Evolutionary conservation across 345 rosid species (phyloP).

Genomic region (Aurinia saxatilis): DNA sequence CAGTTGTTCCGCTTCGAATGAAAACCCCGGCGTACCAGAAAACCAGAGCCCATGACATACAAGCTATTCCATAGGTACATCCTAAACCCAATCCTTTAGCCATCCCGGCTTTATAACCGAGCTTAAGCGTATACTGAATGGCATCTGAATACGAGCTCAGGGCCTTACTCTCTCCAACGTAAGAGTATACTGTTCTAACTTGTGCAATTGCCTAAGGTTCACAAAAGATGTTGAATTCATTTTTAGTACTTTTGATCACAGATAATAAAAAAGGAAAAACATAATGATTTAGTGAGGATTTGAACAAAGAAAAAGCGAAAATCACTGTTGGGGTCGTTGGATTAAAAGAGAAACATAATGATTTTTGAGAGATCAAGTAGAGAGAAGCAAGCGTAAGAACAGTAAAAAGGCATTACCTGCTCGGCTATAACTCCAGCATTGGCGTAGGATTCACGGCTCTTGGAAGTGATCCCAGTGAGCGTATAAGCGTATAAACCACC

Average conservation of each 20-base stretch:
- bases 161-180: slow-evolving; percentile 97
- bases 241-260: slow-evolving; percentile 5
- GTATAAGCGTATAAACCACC: slow-evolving; percentile 98
- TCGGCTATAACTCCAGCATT: slow-evolving; percentile 95
- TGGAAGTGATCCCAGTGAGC: slow-evolving; percentile 92
- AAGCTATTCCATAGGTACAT: slow-evolving; percentile 97
- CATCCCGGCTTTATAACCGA: slow-evolving; percentile 99
- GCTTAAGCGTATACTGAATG: slow-evolving; percentile 88
- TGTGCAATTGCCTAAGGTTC: slow-evolving; percentile 84
- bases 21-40: slow-evolving; percentile 99
- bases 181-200: slow-evolving; percentile 92
- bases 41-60: slow-evolving; percentile 99
- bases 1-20: slow-evolving; percentile 82
- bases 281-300: no score
- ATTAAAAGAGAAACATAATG: background rate
- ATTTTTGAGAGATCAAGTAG: background rate
- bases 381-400: background rate
- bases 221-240: background rate
- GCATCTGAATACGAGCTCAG: slow-evolving; percentile 85
- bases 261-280: background rate
- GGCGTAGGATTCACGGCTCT: slow-evolving; percentile 96
- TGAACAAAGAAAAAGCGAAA: no score
- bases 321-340: no score
- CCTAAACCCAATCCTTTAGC: slow-evolving; percentile 99
- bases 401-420: slow-evolving; percentile 50